Evolutionary conservation across 371 early-diverging fungal species (phyloP), one percentile per base, ranked within the genome.

Genomic region (Batrachochytrium dendrobatidis): DNA sequence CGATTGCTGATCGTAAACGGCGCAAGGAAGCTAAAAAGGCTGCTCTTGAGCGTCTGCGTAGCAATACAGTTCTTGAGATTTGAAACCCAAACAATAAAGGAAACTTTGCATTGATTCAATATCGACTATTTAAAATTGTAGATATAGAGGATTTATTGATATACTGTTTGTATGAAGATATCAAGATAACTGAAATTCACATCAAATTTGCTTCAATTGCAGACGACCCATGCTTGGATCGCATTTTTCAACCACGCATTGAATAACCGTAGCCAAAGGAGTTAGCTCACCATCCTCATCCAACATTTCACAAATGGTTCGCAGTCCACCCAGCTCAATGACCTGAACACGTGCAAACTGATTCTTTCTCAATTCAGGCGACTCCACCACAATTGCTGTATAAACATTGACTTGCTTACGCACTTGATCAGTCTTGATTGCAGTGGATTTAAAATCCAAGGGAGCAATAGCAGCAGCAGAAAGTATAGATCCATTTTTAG

Each of bases 1-100:
- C n/a, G n/a, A n/a, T n/a, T 4, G 30, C 24, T n/a, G 51, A 51
- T 32, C 51, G 51, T 32, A 51, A 51, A 32, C 28, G 32, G 51
- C 51, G 51, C 51, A 51, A 51, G 51, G 10, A 51, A 22, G 51
- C 4, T 17, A 51, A 51, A 32, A 51, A 51, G 51, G 28, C 3
- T 4, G 51, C 51, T 24, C 30, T 51, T 6, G n/a, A 51, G 51
- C 51, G 51, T 3, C 51, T 51, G 28, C 24, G 30, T 6, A 22
- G 3, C 10, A 24, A 24, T 2, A 32, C 3, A 7, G 3, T 4
- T 7, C 28, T 24, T 7, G 49, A 48, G 22, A 29, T 48, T 7
- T 48, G 8, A 48, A 7, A 25, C 8, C 39, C 12, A n/a, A 39
- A 39, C 39, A 39, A 39, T 39, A 39, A 39, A 39, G 15, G 15